Conservation (phyloP, 2,329 filamentous ascomycete genomes). For the Calonectria pteridis region DNA sequence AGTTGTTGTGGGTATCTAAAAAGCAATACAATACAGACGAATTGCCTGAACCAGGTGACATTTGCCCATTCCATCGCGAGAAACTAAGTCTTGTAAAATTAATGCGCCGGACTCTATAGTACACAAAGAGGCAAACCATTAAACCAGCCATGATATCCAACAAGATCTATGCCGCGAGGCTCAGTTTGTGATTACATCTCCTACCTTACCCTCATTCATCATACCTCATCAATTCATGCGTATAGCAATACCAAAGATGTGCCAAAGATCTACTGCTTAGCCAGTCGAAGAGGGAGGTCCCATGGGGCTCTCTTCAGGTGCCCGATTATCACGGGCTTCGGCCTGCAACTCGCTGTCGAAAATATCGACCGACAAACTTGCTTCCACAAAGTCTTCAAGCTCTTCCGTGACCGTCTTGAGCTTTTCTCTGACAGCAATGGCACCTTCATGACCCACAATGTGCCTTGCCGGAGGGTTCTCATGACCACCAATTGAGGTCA, state of each 20-base stretch:
- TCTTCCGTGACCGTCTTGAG: slow-evolving; percentile 96
- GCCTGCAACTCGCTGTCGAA: slow-evolving; percentile 68
- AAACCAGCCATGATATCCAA: neutral
- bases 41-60: neutral
- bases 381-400: slow-evolving; percentile 94
- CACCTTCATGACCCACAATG: slow-evolving; percentile 92
- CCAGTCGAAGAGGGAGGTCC: slow-evolving; percentile 38
- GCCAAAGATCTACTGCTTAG: neutral
- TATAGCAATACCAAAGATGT: neutral
- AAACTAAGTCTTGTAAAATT: neutral
- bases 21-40: neutral
- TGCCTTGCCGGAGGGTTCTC: slow-evolving; percentile 95
- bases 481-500: slow-evolving; percentile 93
- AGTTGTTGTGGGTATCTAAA: neutral
- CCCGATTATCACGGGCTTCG: slow-evolving; percentile 61
- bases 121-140: neutral
- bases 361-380: slow-evolving; percentile 87
- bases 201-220: neutral
- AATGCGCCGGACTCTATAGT: neutral
- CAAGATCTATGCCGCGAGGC: neutral
- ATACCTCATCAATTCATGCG: neutral
- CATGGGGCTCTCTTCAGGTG: slow-evolving; percentile 42
- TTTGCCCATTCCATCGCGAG: neutral
- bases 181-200: neutral
- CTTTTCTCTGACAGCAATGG: slow-evolving; percentile 92